Conservation (phyloP, 257 asterid genomes). For the Plectranthus barbatus region DNA sequence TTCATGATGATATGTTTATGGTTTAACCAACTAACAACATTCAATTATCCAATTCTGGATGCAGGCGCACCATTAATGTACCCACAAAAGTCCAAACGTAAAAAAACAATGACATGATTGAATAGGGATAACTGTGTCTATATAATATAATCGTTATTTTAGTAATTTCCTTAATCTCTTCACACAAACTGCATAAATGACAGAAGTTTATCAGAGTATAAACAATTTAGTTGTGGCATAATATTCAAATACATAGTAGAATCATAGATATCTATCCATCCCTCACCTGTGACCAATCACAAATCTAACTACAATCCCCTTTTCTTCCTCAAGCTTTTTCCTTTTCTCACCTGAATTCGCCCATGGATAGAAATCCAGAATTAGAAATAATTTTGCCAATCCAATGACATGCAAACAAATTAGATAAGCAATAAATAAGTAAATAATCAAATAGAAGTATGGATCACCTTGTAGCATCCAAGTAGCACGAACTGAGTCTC, state of each 20-base stretch:
- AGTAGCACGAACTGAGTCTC: slow-evolving; percentile 88
- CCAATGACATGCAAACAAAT: slow-evolving; percentile 7
- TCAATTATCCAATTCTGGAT: neutral
- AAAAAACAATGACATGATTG: neutral
- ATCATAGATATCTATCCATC: neutral
- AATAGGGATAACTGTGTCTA: neutral
- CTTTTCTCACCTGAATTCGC: slow-evolving; percentile 32
- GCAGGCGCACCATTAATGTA: neutral
- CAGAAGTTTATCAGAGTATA: neutral
- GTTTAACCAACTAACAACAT: neutral
- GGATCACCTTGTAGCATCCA: slow-evolving; percentile 83
- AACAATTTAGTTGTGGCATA: neutral
- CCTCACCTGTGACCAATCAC: slow-evolving; percentile 41
- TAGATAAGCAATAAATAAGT: neutral
- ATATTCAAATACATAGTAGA: neutral
- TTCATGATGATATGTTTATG: neutral
- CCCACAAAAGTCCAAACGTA: neutral
- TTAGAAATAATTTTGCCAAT: slow-evolving; percentile 9
- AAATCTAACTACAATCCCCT: slow-evolving; percentile 46
- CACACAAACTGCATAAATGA: neutral
- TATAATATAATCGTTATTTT: neutral
- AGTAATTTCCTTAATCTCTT: neutral
- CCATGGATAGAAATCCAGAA: slow-evolving; percentile 6
- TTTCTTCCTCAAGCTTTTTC: slow-evolving; percentile 46
- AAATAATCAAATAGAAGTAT: slow-evolving; percentile 1